phyloP scores from a whole-genome alignment of 352 stramenopile species.

The Phytophthora litchii region DNA sequence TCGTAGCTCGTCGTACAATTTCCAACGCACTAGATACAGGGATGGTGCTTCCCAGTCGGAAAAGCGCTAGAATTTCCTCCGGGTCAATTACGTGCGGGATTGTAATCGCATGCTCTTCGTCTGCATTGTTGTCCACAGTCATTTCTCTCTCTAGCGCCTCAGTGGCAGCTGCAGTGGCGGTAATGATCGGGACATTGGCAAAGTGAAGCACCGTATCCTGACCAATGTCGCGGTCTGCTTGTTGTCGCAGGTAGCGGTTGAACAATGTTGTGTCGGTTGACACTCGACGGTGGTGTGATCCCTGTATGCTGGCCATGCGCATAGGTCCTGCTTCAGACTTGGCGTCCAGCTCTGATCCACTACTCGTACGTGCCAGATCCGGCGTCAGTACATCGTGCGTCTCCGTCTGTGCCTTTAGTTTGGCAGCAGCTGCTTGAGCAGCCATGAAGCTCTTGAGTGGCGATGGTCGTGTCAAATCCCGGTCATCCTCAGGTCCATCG shows the following conservation, averaged over 20 bases:
- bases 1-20: conserved; percentile 62
- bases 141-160: conserved; percentile 39
- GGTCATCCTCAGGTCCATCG: conserved; percentile 23
- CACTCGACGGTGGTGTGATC: conserved; percentile 68
- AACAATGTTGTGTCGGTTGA: conserved; percentile 79
- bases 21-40: conserved; percentile 56
- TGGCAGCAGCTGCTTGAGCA: conserved; percentile 23
- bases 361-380: conserved; percentile 21
- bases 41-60: conserved; percentile 51
- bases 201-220: conserved; percentile 66
- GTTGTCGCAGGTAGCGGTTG: conserved; percentile 60
- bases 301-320: conserved; percentile 56
- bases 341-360: conserved; percentile 25
- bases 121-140: conserved; percentile 42
- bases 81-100: conserved; percentile 34
- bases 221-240: conserved; percentile 64
- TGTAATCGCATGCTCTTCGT: conserved; percentile 22
- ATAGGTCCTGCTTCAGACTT: conserved; percentile 59
- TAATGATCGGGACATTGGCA: conserved; percentile 47
- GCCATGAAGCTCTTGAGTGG: conserved; percentile 39
- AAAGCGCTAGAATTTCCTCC: conserved; percentile 32
- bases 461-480: conserved; percentile 14
- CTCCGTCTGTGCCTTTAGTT: conserved; percentile 20
- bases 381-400: conserved; percentile 9
- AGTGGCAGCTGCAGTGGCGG: conserved; percentile 21